Base-by-base conservation (phyloP, 2,329 filamentous ascomycete species). In the Cladosporium halotolerans region DNA sequence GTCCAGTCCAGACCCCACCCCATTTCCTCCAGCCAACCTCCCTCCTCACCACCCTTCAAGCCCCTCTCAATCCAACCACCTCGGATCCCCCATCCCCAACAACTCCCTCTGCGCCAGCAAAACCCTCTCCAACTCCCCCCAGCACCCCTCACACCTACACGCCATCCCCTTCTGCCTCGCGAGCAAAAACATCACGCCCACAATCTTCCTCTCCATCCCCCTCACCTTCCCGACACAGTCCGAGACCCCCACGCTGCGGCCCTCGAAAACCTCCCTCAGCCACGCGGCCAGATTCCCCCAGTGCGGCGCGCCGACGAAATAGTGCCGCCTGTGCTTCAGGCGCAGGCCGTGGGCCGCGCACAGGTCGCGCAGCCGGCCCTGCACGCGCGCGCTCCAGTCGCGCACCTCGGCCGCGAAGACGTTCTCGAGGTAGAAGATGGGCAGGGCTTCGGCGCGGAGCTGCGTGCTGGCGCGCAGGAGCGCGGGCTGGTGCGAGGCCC, bases 401-500 rank as follows among this genome's bases (percentile, higher is more conserved):
- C 32, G 14, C 23, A 50, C 42, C 9, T 34, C 18, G 31, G 47
- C 16, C n/a, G 38, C 34, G 31, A 50, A 19, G 7, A 13, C 34
- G 47, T 50, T 50, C 13, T 50, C 47, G 47, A 28, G 3, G 39
- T 50, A 50, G 47, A 50, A 50, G 39, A 50, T 9, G 16, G 38
- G 11, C 10, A 43, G 16, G 39, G 47, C 47, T 34, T 50, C 47
- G 39, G 6, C 6, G 16, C 47, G 47, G 16, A 43, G 34, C 4
- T 23, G 31, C 10, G 11, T 33, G 39, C 39, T 34, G 39, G 47
- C 34, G 19, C 42, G 40, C 13, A 50, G 47, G 10, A 50, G 39
- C 5, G 47, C n/a, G 2, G 47, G 47, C 18, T 50, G 47, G 39
- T 50, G 47, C 14, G 16, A 19, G 16, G 47, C 8, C 39, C 39